A percentile compares a stretch with the other conserved stretches of the same genome.
These are phyloP conservation scores for Cyberlindnera galapagoensis DNA, from an alignment of 805 yeast species.

Conservation along the genomic window DNA sequence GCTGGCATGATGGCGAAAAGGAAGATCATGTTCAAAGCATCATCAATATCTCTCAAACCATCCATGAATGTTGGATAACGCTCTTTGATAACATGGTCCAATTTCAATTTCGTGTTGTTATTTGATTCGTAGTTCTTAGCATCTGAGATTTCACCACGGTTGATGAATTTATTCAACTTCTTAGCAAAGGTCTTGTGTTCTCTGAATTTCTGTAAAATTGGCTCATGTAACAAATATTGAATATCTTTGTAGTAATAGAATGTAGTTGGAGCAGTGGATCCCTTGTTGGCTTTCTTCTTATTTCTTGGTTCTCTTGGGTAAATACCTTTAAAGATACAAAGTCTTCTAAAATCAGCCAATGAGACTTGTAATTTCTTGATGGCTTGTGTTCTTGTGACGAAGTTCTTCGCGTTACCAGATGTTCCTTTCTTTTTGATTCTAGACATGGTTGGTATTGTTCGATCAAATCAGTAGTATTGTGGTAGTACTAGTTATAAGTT, in stretches of 20 bases:
- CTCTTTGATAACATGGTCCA: constrained; percentile 89
- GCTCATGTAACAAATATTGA: constrained; percentile 92
- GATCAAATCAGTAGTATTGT: too few species aligned
- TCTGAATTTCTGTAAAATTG: constrained; percentile 83
- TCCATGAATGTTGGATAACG: constrained; percentile 92
- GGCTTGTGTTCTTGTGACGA: constrained; percentile 91
- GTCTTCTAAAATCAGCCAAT: constrained; percentile 91
- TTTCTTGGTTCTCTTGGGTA: constrained; percentile 95
- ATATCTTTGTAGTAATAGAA: constrained; percentile 93
- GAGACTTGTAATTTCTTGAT: constrained; percentile 87
- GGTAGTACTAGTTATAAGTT: too few species aligned
- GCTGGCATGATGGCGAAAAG: constrained; percentile 94
- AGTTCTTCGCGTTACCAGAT: constrained; percentile 86
- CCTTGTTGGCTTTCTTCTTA: constrained; percentile 95
- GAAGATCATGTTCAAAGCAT: constrained; percentile 91
- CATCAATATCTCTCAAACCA: constrained; percentile 90
- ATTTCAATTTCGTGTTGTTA: constrained; percentile 76
- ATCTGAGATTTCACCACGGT: constrained; percentile 84
- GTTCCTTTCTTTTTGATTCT: constrained; percentile 70
- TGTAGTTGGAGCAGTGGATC: constrained; percentile 94
- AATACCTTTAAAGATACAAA: constrained; percentile 96
- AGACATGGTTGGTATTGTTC: too few species aligned
- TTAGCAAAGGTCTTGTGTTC: constrained; percentile 93
- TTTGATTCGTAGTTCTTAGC: constrained; percentile 81
- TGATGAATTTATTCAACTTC: constrained; percentile 82